Conservation (phyloP, 805 yeast genomes). For the Scheffersomyces lignosus region DNA sequence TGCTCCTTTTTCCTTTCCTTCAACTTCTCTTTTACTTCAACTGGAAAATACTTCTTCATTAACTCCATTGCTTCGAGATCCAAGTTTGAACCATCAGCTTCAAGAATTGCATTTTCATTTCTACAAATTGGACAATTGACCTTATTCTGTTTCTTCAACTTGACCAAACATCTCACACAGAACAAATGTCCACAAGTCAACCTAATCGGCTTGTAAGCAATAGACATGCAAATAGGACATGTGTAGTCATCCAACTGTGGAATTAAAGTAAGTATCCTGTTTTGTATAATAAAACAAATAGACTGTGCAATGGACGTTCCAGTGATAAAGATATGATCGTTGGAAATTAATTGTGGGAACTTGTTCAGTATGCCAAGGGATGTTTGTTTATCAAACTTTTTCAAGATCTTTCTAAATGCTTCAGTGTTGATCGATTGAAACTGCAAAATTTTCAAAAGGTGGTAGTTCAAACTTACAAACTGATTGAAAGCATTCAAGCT, state of each 20-base stretch:
- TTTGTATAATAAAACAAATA: conserved; percentile 56
- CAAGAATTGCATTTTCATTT: conserved; percentile 47
- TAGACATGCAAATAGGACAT: conserved; percentile 70
- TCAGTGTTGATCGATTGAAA: conserved; percentile 62
- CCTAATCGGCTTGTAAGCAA: conserved; percentile 72
- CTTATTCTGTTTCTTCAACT: conserved; percentile 58
- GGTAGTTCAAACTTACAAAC: conserved; percentile 54
- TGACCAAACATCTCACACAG: conserved; percentile 71
- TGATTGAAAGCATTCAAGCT: conserved; percentile 46
- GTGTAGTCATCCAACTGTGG: conserved; percentile 78
- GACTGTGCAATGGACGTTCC: conserved; percentile 53
- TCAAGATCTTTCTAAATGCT: conserved; percentile 67
- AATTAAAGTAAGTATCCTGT: conserved; percentile 52
- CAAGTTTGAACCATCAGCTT: conserved; percentile 60
- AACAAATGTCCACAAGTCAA: conserved; percentile 66
- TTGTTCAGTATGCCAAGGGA: conserved; percentile 46
- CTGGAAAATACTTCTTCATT: conserved; percentile 63
- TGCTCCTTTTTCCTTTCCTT: conserved; percentile 47
- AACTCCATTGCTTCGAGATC: conserved; percentile 53
- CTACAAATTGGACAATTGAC: conserved; percentile 71
- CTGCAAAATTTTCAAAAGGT: conserved; percentile 54
- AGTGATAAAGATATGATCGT: conserved; percentile 43
- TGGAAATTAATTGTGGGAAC: conserved; percentile 46
- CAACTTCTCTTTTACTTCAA: conserved; percentile 63
- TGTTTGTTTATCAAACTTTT: conserved; percentile 76